These are phyloP conservation scores for Oryza punctata DNA, from an alignment of 176 grass and related monocot genomes.

Conservation along the genomic window DNA sequence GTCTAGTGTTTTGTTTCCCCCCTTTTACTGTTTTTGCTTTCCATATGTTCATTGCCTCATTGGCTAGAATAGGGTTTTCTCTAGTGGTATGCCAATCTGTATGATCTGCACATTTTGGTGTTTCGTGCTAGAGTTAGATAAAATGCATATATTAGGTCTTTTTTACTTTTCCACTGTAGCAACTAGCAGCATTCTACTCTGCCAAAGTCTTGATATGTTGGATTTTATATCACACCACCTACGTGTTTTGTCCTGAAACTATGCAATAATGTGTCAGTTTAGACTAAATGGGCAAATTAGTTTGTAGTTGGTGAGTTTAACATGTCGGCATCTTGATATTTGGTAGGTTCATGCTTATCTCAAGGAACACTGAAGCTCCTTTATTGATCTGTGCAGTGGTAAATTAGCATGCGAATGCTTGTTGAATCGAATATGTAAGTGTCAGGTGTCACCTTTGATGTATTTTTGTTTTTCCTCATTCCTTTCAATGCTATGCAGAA, in stretches of 20 bases:
- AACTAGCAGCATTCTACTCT: background rate
- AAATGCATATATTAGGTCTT: background rate
- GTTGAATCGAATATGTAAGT: background rate
- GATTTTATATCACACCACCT: background rate
- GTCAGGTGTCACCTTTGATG: background rate
- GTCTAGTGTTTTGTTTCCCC: background rate
- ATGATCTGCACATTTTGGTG: background rate
- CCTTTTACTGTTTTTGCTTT: background rate
- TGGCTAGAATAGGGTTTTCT: background rate
- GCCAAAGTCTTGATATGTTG: background rate
- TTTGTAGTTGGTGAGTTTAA: background rate
- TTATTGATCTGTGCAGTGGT: constrained; percentile 76
- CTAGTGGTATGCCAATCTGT: background rate
- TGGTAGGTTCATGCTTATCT: constrained; percentile 88
- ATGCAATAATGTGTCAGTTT: background rate
- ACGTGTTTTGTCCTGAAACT: background rate
- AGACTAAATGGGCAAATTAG: background rate
- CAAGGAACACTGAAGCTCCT: constrained; percentile 51
- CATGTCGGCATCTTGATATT: constrained; percentile 7
- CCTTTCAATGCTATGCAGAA: constrained; percentile 47
- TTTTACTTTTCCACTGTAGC: background rate
- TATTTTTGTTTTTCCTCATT: constrained; percentile 18
- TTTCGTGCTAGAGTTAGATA: background rate
- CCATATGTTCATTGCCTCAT: background rate
- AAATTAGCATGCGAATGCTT: constrained; percentile 23